phyloP scores from a whole-genome alignment of 371 early-diverging fungal species.

The Mucor piriformis region DNA sequence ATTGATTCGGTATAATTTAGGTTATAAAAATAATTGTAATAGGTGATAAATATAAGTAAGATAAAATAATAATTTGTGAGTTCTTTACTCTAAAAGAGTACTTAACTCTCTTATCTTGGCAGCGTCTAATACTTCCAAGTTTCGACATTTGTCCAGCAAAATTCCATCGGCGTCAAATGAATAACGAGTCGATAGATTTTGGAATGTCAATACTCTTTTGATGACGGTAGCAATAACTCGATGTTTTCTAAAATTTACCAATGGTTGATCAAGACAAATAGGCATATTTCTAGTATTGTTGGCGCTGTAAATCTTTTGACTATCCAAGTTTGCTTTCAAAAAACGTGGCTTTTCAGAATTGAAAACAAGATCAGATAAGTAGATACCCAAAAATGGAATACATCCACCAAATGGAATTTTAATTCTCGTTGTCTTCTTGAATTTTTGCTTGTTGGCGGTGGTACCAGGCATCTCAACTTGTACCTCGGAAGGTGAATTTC shows the following conservation, averaged over 20 bases:
- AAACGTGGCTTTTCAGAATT: constrained; percentile 66
- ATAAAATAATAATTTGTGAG: too few species aligned
- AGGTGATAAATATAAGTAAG: too few species aligned
- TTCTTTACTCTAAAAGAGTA: constrained; percentile 28
- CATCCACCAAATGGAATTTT: constrained; percentile 60
- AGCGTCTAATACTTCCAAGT: constrained; percentile 38
- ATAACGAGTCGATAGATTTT: constrained; percentile 59
- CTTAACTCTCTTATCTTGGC: constrained; percentile 40
- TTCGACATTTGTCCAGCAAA: constrained; percentile 41
- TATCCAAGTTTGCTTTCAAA: constrained; percentile 41
- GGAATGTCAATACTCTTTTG: constrained; percentile 64
- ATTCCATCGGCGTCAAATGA: constrained; percentile 54
- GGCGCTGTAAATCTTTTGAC: constrained; percentile 30
- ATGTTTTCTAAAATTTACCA: constrained; percentile 69
- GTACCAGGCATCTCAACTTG: constrained; percentile 46
- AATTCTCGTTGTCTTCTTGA: constrained; percentile 30
- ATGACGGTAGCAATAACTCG: constrained; percentile 67
- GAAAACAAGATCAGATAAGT: constrained; percentile 67
- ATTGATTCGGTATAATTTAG: neutral
- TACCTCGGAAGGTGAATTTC: constrained; percentile 42
- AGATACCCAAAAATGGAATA: constrained; percentile 68
- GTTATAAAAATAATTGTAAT: too few species aligned
- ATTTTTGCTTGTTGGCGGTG: constrained; percentile 21
- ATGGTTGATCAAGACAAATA: constrained; percentile 39
- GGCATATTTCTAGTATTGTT: constrained; percentile 20